phyloP scores from a whole-genome alignment of 2,329 filamentous ascomycete genomes.

The Penicillium sp. region DNA sequence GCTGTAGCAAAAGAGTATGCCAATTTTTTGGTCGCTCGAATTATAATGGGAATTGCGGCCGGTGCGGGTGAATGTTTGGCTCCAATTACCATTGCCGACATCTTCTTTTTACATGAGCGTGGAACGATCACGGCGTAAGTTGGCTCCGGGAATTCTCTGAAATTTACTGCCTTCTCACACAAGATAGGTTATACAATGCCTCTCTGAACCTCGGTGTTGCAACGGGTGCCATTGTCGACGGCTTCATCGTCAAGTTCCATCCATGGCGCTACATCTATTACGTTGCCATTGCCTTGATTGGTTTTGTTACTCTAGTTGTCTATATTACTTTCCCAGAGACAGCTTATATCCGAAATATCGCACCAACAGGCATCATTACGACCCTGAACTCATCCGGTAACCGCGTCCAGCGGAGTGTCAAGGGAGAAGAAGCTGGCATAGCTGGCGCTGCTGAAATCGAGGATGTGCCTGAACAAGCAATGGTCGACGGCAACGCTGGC shows the following conservation, averaged over 20 bases:
- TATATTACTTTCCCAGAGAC: slow-evolving; percentile 15
- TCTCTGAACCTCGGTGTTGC: slow-evolving; percentile 13
- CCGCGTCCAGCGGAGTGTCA: neutral
- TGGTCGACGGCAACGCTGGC: neutral
- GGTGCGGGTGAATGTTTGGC: slow-evolving; percentile 57
- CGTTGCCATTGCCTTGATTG: slow-evolving; percentile 14
- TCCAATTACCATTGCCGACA: slow-evolving; percentile 58
- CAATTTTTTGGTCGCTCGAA: slow-evolving; percentile 47
- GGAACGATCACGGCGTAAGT: slow-evolving; percentile 16
- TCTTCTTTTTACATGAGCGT: slow-evolving; percentile 63
- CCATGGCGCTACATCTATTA: slow-evolving; percentile 19
- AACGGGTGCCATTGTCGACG: slow-evolving; percentile 11
- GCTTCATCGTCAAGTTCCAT: slow-evolving; percentile 13
- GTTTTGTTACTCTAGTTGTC: slow-evolving; percentile 9
- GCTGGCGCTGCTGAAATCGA: slow-evolving; percentile 5
- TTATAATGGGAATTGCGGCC: slow-evolving; percentile 58
- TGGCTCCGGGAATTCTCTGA: neutral
- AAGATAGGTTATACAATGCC: slow-evolving; percentile 13
- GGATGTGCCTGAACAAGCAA: neutral
- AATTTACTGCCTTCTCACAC: neutral
- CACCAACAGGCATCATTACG: slow-evolving; percentile 1
- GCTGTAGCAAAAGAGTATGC: slow-evolving; percentile 37
- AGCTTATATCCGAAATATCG: slow-evolving; percentile 9
- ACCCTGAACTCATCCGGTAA: slow-evolving; percentile 10
- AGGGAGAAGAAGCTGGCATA: slow-evolving; percentile 2